Evolutionary conservation across 257 asterid species (phyloP).

Genomic region (Penstemon davidsonii): DNA sequence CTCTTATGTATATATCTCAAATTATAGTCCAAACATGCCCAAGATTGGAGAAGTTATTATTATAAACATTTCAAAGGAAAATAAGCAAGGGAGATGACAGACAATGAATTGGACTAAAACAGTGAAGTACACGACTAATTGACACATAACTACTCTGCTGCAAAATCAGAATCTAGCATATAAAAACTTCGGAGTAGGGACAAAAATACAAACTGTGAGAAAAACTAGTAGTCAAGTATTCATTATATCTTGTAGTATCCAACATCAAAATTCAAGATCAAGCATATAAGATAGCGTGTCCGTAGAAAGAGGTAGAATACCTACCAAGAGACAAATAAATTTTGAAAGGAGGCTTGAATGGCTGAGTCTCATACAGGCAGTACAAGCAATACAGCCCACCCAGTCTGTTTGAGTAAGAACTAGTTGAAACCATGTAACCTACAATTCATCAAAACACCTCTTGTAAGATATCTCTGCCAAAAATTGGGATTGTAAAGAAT

Average conservation of each 20-base stretch:
- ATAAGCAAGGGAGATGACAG: not conserved
- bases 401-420: slow-evolving; percentile 59
- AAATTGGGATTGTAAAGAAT: slow-evolving; percentile 1
- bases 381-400: slow-evolving; percentile 85
- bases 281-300: not conserved
- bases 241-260: no score
- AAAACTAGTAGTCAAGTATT: no score
- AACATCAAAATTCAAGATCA: not conserved
- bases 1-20: not conserved
- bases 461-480: not conserved
- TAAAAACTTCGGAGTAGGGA: not conserved
- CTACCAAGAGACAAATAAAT: slow-evolving; percentile 17
- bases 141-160: not conserved
- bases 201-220: no score
- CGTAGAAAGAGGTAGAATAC: not conserved
- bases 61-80: not conserved
- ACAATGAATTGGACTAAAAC: not conserved
- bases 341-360: slow-evolving; percentile 20
- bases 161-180: not conserved
- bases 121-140: not conserved
- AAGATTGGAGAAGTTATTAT: not conserved
- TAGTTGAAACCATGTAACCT: slow-evolving; percentile 59
- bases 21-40: not conserved
- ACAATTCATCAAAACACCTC: slow-evolving; percentile 28
- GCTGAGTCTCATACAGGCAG: slow-evolving; percentile 33